Conservation (phyloP, 2,329 filamentous ascomycete species). For the Trichoderma oligosporum region DNA sequence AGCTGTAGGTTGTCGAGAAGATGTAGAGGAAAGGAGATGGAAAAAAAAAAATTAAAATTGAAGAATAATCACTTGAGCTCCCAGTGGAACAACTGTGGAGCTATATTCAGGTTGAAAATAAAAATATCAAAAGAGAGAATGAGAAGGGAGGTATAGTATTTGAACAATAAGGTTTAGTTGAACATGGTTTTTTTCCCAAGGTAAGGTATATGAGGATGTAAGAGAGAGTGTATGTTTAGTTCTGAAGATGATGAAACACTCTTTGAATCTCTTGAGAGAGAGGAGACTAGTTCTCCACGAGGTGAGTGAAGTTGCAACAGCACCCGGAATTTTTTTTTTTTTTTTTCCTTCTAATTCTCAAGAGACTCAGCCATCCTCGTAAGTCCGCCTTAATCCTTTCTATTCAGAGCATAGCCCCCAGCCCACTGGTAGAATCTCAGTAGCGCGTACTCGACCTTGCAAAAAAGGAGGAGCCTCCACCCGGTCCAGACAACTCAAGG, state of each 20-base stretch:
- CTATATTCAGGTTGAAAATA: background rate
- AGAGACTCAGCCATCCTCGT: constrained; percentile 1
- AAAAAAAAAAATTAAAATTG: background rate
- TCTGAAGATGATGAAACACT: background rate
- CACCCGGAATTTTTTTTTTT: background rate
- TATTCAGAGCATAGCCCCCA: constrained; percentile 4
- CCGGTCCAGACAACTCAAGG: background rate
- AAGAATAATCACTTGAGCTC: background rate
- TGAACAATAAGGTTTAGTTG: constrained; percentile 1
- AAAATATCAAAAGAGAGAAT: background rate
- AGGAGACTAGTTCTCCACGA: background rate
- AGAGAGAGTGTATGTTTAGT: background rate
- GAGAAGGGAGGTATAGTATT: background rate
- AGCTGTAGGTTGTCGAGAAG: background rate
- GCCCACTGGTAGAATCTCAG: background rate
- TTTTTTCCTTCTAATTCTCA: too few species aligned
- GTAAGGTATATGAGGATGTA: background rate
- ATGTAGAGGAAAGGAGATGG: background rate
- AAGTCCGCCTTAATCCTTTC: background rate
- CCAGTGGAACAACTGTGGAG: background rate
- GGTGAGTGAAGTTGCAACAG: background rate
- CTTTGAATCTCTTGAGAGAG: background rate
- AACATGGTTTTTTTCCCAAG: constrained; percentile 1
- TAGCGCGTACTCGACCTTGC: constrained; percentile 8
- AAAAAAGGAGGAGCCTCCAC: constrained; percentile 13